Evolutionary conservation across 2,329 filamentous ascomycete species (phyloP).

Genomic region (Cryphonectria carpinicola): DNA sequence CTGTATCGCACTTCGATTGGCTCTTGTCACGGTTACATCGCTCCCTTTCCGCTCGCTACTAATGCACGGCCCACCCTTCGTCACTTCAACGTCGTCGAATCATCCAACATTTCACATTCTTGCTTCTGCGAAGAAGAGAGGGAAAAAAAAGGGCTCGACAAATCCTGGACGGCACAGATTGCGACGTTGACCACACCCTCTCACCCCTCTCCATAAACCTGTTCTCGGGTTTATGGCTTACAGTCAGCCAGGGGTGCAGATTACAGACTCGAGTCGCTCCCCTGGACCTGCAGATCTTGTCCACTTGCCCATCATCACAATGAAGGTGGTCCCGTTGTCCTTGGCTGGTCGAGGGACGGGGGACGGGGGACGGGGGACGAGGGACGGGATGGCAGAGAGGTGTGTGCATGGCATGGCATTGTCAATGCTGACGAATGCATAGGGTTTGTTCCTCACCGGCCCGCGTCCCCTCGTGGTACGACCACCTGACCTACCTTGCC

Average conservation of each 20-base stretch:
- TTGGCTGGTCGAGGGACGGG: neutral
- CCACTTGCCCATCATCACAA: constrained; percentile 4
- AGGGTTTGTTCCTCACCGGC: constrained; percentile 20
- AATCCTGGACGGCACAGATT: constrained; percentile 14
- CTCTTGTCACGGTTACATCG: constrained; percentile 12
- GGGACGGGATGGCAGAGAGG: neutral
- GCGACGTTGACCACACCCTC: constrained; percentile 17
- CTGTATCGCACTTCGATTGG: constrained; percentile 22
- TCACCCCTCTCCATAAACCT: too few relatives aligned
- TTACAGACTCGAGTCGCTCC: constrained; percentile 11
- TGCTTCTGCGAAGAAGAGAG: neutral
- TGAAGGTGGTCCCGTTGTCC: neutral
- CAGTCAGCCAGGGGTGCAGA: constrained; percentile 3
- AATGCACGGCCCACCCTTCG: constrained; percentile 19
- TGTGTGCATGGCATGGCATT: neutral
- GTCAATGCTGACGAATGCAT: constrained; percentile 1
- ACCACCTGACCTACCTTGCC: neutral
- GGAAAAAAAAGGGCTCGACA: neutral
- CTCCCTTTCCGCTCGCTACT: constrained; percentile 14
- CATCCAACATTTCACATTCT: constrained; percentile 3
- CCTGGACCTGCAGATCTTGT: constrained; percentile 19
- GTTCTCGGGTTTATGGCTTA: constrained; percentile 1
- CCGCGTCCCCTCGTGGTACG: constrained; percentile 15
- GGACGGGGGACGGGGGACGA: neutral
- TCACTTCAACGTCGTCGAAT: constrained; percentile 20